These are phyloP conservation scores for Zanthoxylum bungeanum DNA, from an alignment of 345 rosid genomes.

Conservation along the genomic window DNA sequence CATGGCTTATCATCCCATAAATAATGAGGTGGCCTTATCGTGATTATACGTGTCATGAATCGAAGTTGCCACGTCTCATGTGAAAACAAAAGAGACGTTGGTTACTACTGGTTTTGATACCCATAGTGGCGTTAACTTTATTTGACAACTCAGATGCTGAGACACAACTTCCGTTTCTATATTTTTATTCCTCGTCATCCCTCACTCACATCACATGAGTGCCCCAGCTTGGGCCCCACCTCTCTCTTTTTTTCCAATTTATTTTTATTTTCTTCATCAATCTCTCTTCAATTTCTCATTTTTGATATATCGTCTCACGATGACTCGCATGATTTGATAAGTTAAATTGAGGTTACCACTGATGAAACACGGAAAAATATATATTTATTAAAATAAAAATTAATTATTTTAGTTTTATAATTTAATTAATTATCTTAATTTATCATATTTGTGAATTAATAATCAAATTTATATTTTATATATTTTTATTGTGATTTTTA, in stretches of 20 bases:
- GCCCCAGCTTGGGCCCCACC: background rate
- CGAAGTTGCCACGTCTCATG: background rate
- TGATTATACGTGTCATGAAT: constrained; percentile 24
- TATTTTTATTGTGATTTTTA: too few species aligned
- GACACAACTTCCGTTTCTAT: constrained; percentile 14
- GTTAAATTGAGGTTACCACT: too few species aligned
- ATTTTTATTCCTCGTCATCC: background rate
- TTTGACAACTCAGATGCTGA: constrained; percentile 1
- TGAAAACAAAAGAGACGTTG: constrained; percentile 29
- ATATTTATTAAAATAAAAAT: too few species aligned
- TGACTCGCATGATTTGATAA: background rate
- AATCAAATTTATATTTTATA: too few species aligned
- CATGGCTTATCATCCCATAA: background rate
- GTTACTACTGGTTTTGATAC: too few species aligned
- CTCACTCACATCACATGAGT: background rate
- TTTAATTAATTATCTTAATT: too few species aligned
- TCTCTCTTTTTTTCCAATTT: background rate
- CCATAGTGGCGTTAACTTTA: background rate
- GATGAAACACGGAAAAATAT: too few species aligned
- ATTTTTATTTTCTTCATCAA: too few species aligned
- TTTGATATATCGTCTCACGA: background rate
- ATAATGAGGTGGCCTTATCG: constrained; percentile 11
- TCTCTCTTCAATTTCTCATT: background rate
- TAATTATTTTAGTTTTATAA: too few species aligned
- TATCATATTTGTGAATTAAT: too few species aligned